These are phyloP conservation scores for Staphylotrichum longicolle DNA, from an alignment of 495 filamentous ascomycete species.

Conservation along the genomic window DNA sequence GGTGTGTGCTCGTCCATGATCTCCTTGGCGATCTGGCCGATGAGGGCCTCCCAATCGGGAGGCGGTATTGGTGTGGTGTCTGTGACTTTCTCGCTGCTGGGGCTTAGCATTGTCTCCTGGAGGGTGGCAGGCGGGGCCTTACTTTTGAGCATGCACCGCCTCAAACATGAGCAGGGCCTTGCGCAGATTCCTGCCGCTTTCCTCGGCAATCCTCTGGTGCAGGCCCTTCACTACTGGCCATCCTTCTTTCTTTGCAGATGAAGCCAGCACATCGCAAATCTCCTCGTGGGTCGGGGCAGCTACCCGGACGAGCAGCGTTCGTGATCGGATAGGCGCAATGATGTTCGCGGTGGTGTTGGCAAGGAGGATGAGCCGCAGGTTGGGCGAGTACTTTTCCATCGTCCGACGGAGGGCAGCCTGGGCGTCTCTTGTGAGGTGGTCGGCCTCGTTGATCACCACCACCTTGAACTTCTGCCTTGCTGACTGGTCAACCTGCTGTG, in stretches of 20 bases:
- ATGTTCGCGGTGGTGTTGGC: conserved; percentile 96
- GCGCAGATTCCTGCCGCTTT: conserved; percentile 88
- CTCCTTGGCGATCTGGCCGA: conserved; percentile 81
- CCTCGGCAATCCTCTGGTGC: conserved; percentile 80
- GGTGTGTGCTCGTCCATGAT: conserved; percentile 90
- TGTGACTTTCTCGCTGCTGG: conserved; percentile 77
- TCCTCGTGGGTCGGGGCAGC: conserved; percentile 83
- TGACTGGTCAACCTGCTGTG: conserved; percentile 88
- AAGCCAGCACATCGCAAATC: conserved; percentile 73
- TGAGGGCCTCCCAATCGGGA: conserved; percentile 92
- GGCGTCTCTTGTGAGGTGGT: conserved; percentile 88
- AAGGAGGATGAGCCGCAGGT: conserved; percentile 83
- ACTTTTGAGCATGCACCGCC: conserved; percentile 96
- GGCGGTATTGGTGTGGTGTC: conserved; percentile 87
- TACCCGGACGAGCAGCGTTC: conserved; percentile 87
- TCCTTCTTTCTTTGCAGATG: conserved; percentile 72
- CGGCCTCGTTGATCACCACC: conserved; percentile 99
- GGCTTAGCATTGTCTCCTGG: conserved; percentile 13
- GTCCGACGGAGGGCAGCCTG: conserved; percentile 92
- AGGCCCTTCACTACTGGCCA: conserved; percentile 68
- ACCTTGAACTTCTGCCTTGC: conserved; percentile 96
- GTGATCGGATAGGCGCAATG: conserved; percentile 88
- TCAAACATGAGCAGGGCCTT: conserved; percentile 93
- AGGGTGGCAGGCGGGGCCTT: conserved; percentile 26
- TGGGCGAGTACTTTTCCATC: conserved; percentile 99